Percentiles rank a stretch among this genome's conserved stretches.
Evolutionary conservation across 176 grass and related monocot genomes (phyloP).

Genomic region (Rhynchospora pubera): DNA sequence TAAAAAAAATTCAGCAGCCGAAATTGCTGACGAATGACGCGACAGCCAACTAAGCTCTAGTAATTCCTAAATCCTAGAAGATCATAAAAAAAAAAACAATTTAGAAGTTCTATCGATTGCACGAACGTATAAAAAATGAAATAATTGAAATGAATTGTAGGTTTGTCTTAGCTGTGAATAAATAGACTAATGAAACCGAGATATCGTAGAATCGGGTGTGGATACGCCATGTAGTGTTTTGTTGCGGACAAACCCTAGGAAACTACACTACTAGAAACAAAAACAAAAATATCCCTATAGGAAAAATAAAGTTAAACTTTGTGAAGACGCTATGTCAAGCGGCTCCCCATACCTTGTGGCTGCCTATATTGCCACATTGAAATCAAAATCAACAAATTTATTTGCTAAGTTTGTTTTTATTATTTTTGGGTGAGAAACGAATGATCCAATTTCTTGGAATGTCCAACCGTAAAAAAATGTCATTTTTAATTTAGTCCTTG

Average conservation of each 20-base stretch:
- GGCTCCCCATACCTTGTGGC: slow-evolving; percentile 5
- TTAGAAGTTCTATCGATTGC: no score
- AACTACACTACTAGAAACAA: neutral
- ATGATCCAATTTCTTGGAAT: neutral
- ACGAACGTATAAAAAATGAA: neutral
- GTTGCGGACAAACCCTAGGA: neutral
- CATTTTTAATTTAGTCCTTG: neutral
- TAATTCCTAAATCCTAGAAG: no score
- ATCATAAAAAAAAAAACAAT: no score
- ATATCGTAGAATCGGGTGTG: neutral
- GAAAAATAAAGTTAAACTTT: neutral
- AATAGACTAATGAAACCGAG: neutral
- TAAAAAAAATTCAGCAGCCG: no score
- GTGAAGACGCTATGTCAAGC: neutral
- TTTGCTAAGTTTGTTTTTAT: neutral
- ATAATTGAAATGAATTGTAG: neutral
- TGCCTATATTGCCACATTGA: neutral
- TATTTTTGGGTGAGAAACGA: neutral
- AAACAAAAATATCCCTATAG: neutral
- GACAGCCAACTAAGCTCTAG: no score
- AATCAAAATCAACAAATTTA: neutral
- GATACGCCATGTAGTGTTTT: neutral
- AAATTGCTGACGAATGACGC: no score
- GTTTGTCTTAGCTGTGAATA: slow-evolving; percentile 1
- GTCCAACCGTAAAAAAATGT: neutral